Percentiles rank a stretch among this genome's conserved stretches.
Conservation (phyloP, 306 rosid genomes). For the Cucurbita argyrosperma region DNA sequence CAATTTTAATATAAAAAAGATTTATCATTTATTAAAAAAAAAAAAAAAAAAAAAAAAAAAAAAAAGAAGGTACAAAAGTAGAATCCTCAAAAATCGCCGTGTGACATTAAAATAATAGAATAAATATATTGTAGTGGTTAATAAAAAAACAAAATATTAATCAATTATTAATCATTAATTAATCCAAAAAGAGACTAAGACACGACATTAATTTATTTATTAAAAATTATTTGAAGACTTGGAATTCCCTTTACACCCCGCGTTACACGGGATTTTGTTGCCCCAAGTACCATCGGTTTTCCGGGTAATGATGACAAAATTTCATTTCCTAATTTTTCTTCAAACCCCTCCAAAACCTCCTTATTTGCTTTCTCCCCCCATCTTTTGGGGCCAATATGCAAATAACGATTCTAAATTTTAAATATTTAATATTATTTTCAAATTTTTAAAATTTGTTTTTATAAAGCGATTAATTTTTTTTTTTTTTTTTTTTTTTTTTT, state of each 20-base stretch:
- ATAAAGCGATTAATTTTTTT: no score
- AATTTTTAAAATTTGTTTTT: no score
- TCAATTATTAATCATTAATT: background rate
- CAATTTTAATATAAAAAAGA: no score
- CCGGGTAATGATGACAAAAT: background rate
- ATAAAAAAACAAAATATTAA: background rate
- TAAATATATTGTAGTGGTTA: background rate
- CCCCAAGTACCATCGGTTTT: constrained; percentile 2
- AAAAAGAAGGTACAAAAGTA: background rate
- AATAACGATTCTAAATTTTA: background rate
- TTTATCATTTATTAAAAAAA: no score
- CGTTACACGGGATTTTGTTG: constrained; percentile 5
- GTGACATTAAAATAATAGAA: constrained; percentile 2
- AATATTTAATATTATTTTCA: no score
- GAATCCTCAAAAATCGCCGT: constrained; percentile 1
- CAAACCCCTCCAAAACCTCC: background rate
- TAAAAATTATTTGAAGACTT: background rate
- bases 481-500: no score
- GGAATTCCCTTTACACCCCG: background rate
- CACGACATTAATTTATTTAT: background rate
- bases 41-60: no score
- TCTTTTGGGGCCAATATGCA: background rate
- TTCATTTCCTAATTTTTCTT: background rate
- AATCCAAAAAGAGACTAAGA: background rate
- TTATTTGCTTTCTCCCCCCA: background rate